A percentile compares a stretch with the other conserved stretches of the same genome.
phyloP scores from a whole-genome alignment of 108 stramenopile species.

The Fistulifera solaris region DNA sequence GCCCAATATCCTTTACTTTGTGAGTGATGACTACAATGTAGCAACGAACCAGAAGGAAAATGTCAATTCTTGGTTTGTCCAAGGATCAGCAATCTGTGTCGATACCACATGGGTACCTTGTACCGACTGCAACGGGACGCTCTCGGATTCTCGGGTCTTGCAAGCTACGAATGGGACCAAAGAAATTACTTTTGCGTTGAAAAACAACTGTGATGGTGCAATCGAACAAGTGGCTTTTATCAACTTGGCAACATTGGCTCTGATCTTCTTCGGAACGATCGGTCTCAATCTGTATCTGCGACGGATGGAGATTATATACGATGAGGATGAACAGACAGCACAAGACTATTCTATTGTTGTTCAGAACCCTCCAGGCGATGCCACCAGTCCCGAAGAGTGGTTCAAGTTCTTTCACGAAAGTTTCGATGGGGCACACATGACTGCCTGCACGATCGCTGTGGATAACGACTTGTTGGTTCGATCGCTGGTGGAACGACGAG shows the following conservation, averaged over 20 bases:
- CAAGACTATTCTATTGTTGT: constrained; percentile 86
- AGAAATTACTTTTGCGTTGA: constrained; percentile 32
- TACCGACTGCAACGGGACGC: constrained; percentile 12
- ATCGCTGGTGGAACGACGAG: constrained; percentile 65
- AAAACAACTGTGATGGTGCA: constrained; percentile 70
- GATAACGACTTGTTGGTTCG: constrained; percentile 74
- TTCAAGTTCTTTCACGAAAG: constrained; percentile 50
- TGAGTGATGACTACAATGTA: constrained; percentile 38
- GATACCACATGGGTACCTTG: constrained; percentile 61
- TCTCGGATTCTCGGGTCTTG: constrained; percentile 7
- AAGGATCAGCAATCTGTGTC: constrained; percentile 37
- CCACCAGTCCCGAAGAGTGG: constrained; percentile 82
- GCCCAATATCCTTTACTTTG: constrained; percentile 64
- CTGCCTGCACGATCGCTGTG: constrained; percentile 69
- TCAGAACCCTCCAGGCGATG: constrained; percentile 71
- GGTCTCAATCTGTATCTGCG: constrained; percentile 32
- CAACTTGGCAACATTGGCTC: constrained; percentile 44
- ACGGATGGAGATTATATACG: constrained; percentile 48
- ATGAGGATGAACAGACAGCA: constrained; percentile 85
- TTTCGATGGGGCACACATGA: constrained; percentile 52
- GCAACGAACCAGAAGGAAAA: constrained; percentile 3
- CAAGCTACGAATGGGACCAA: constrained; percentile 17
- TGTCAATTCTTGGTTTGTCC: constrained; percentile 4
- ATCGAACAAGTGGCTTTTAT: constrained; percentile 31
- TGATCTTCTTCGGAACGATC: constrained; percentile 33